These are phyloP conservation scores for Xylaria sp. DNA, from an alignment of 2,329 filamentous ascomycete genomes.

Conservation along the genomic window DNA sequence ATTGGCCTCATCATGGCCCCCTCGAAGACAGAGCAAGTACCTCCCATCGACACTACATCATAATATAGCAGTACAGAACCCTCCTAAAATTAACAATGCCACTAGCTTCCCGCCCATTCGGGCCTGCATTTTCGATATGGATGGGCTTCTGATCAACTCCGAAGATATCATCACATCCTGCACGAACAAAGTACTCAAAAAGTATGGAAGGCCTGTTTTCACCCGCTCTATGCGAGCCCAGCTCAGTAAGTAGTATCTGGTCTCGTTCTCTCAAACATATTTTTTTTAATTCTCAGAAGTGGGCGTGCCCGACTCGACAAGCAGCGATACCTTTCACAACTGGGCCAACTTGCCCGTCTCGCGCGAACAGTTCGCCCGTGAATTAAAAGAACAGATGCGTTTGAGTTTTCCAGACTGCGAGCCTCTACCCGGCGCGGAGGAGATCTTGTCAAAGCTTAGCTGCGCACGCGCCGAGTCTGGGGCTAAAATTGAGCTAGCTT, in stretches of 20 bases:
- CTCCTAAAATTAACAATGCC: background rate
- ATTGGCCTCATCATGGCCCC: background rate
- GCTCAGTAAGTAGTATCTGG: background rate
- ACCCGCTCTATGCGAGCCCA: constrained; percentile 74
- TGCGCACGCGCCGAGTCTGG: background rate
- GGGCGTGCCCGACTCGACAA: constrained; percentile 58
- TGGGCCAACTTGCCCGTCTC: constrained; percentile 75
- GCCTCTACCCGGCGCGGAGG: background rate
- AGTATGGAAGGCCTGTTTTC: constrained; percentile 67
- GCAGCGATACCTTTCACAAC: constrained; percentile 68
- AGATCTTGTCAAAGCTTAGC: background rate
- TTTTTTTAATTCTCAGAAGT: background rate
- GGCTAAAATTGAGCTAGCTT: constrained; percentile 1
- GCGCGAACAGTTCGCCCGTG: constrained; percentile 54
- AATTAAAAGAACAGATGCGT: constrained; percentile 46
- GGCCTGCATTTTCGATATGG: constrained; percentile 79
- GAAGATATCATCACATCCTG: constrained; percentile 75
- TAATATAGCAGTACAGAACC: background rate
- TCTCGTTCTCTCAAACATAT: background rate
- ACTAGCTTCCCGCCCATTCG: constrained; percentile 63
- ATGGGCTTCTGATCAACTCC: constrained; percentile 76
- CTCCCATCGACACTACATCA: too few relatives aligned
- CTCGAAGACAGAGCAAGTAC: background rate
- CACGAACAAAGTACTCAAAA: constrained; percentile 70
- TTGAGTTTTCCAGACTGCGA: constrained; percentile 42